phyloP scores from a whole-genome alignment of 768 basidiomycete species.

The Jaapia argillacea region DNA sequence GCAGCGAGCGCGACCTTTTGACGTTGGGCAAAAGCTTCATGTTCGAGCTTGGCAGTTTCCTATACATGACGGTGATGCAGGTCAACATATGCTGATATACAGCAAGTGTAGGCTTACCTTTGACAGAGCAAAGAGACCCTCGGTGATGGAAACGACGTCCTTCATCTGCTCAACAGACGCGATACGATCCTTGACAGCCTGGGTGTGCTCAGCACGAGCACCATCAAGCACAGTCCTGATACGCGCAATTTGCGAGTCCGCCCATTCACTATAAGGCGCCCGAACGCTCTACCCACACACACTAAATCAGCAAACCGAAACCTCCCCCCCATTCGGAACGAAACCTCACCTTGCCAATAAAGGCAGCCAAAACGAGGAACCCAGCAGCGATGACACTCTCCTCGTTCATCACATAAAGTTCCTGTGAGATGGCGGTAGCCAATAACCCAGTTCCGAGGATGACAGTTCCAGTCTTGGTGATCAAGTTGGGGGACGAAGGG shows the following conservation, averaged over 20 bases:
- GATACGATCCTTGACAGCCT: conserved; percentile 90
- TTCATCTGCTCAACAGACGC: conserved; percentile 87
- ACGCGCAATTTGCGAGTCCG: conserved; percentile 75
- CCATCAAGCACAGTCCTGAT: conserved; percentile 74
- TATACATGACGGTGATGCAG: conserved; percentile 22
- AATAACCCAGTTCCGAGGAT: conserved; percentile 82
- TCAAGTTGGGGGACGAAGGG: conserved; percentile 74
- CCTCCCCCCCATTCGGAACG: background rate
- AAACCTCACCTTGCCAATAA: conserved; percentile 64
- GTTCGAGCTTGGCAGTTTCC: conserved; percentile 90
- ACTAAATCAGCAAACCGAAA: conserved; percentile 6
- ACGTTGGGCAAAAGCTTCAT: conserved; percentile 79
- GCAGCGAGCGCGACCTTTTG: conserved; percentile 81
- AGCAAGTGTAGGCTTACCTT: conserved; percentile 46
- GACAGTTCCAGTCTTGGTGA: conserved; percentile 93
- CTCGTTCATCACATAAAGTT: conserved; percentile 96
- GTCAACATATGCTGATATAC: too few species aligned
- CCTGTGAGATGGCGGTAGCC: conserved; percentile 91
- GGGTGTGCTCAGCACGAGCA: conserved; percentile 83
- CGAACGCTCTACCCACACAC: conserved; percentile 45
- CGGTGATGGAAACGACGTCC: conserved; percentile 87
- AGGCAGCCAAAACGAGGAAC: conserved; percentile 72
- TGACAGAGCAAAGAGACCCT: conserved; percentile 85
- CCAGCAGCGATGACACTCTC: conserved; percentile 86
- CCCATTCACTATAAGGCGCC: conserved; percentile 90